Conservation (phyloP, 805 yeast genomes). For the Kluyveromyces dobzhanskii region DNA sequence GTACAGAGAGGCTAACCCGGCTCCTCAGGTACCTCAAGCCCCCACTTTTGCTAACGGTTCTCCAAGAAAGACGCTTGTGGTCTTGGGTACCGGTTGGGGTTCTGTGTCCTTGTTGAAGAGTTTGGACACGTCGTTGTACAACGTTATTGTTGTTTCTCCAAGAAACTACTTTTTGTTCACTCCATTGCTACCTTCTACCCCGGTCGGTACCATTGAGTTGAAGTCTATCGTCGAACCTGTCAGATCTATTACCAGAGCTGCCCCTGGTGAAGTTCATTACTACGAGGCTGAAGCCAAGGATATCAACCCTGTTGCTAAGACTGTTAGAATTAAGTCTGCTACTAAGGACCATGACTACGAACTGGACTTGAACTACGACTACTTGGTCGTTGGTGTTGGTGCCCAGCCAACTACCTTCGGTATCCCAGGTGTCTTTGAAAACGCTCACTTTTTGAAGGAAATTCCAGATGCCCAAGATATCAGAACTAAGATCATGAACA, state of each 20-base stretch:
- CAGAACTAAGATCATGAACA: constrained; percentile 73
- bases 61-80: constrained; percentile 44
- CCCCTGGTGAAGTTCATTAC: constrained; percentile 69
- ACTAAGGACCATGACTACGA: constrained; percentile 40
- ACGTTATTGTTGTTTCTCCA: constrained; percentile 86
- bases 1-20: constrained; percentile 55
- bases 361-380: constrained; percentile 57
- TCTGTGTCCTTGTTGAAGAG: constrained; percentile 75
- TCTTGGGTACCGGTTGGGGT: constrained; percentile 93
- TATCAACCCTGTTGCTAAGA: constrained; percentile 65
- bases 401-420: constrained; percentile 93
- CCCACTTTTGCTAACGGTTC: constrained; percentile 40
- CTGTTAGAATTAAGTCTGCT: constrained; percentile 50
- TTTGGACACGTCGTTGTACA: constrained; percentile 78
- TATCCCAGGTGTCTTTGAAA: constrained; percentile 85
- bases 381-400: constrained; percentile 87
- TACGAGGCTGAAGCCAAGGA: constrained; percentile 86
- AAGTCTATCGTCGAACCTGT: constrained; percentile 94
- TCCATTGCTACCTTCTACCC: constrained; percentile 90
- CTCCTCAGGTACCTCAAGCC: constrained; percentile 52
- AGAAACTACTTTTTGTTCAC: constrained; percentile 93
- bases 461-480: constrained; percentile 80
- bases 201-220: constrained; percentile 84
- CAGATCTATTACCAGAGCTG: constrained; percentile 72
- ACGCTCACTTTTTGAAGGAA: constrained; percentile 85